phyloP scores from a whole-genome alignment of 495 filamentous ascomycete species.

The Friedmanniomyces endolithicus region DNA sequence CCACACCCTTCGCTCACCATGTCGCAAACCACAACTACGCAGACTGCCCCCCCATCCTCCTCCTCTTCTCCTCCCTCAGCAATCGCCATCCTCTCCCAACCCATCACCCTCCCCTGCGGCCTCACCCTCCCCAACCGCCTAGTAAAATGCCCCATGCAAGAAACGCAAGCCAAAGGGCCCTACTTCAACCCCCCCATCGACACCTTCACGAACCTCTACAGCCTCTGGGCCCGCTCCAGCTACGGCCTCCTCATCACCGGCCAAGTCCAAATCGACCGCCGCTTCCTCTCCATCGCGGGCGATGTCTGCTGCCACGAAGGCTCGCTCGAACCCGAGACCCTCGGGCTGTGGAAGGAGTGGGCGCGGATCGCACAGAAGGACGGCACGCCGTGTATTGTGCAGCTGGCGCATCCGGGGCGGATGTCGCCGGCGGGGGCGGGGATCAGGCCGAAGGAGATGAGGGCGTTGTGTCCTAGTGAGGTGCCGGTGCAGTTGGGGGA shows the following conservation, averaged over 20 bases:
- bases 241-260: slow-evolving; percentile 19
- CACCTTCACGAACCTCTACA: slow-evolving; percentile 24
- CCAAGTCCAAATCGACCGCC: slow-evolving; percentile 16
- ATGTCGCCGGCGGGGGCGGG: slow-evolving; percentile 20
- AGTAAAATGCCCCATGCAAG: slow-evolving; percentile 24
- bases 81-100: slow-evolving; percentile 5
- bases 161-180: slow-evolving; percentile 23
- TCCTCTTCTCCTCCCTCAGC: background rate
- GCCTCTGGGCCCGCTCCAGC: slow-evolving; percentile 16
- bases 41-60: background rate
- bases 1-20: background rate
- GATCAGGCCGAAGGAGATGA: slow-evolving; percentile 13
- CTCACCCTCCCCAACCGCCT: slow-evolving; percentile 12
- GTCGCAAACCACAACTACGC: background rate
- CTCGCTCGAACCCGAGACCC: slow-evolving; percentile 2
- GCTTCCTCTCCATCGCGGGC: slow-evolving; percentile 19
- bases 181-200: slow-evolving; percentile 22
- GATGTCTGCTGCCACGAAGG: slow-evolving; percentile 18
- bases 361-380: slow-evolving; percentile 12
- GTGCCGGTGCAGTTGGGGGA: slow-evolving; percentile 19
- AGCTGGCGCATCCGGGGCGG: slow-evolving; percentile 21
- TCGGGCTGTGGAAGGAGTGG: slow-evolving; percentile 22
- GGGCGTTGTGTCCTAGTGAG: slow-evolving; percentile 15
- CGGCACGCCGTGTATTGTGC: slow-evolving; percentile 22
- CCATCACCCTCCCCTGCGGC: slow-evolving; percentile 11